Percentiles rank a stretch among this genome's conserved stretches.
Conservation (phyloP, 106 monocot species). For the Triglochin maritima region DNA sequence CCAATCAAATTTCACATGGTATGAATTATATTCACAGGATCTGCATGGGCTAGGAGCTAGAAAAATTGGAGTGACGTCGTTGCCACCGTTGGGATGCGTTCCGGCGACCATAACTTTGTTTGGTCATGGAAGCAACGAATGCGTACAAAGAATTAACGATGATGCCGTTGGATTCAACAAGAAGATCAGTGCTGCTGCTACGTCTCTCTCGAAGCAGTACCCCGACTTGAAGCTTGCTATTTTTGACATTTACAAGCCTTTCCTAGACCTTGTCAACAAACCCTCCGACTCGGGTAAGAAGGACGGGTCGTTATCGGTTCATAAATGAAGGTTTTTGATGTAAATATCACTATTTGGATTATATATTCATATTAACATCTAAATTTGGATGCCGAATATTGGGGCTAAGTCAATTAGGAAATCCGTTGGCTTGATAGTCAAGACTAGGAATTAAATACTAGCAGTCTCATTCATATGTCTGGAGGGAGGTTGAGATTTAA, state of each 20-base stretch:
- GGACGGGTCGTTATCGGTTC: not conserved
- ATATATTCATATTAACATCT: too few species aligned
- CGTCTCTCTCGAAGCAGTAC: not conserved
- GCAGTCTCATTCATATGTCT: too few species aligned
- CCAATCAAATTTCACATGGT: not conserved
- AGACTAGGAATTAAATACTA: not conserved
- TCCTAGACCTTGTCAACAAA: constrained; percentile 7
- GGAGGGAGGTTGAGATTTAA: too few species aligned
- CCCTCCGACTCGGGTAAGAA: constrained; percentile 9
- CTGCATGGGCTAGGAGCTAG: constrained; percentile 10
- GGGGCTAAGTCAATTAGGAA: not conserved
- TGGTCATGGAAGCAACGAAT: constrained; percentile 12
- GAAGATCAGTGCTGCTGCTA: constrained; percentile 1
- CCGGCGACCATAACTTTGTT: constrained; percentile 17
- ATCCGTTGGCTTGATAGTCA: not conserved
- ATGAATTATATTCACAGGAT: not conserved
- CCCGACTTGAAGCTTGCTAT: constrained; percentile 10
- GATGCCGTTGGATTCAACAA: constrained; percentile 10
- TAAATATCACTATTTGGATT: too few species aligned
- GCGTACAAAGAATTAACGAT: constrained; percentile 9
- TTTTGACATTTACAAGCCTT: constrained; percentile 19
- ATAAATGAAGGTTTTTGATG: too few species aligned
- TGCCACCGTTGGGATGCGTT: constrained; percentile 16
- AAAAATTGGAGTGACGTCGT: constrained; percentile 17
- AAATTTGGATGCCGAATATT: too few species aligned